Evolutionary conservation across 257 asterid genomes (phyloP).

Genomic region (Buddleja alternifolia): DNA sequence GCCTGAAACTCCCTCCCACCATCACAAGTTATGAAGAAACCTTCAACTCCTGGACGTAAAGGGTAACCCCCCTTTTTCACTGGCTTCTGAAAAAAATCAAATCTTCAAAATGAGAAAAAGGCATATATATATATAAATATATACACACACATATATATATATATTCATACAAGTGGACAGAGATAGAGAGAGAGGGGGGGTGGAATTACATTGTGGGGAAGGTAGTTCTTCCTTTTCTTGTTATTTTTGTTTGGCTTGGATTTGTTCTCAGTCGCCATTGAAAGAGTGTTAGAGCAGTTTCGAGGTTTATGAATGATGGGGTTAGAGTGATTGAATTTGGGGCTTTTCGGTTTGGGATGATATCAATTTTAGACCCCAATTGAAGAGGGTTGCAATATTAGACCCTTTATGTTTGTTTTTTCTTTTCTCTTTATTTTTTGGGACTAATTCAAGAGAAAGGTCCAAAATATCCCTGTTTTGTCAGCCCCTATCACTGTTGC

Average conservation of each 20-base stretch:
- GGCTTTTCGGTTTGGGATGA: neutral
- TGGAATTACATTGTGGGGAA: slow-evolving; percentile 63
- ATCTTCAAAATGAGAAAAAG: neutral
- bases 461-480: no score
- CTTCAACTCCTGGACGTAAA: slow-evolving; percentile 82
- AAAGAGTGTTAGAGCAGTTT: slow-evolving; percentile 1
- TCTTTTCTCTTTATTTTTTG: no score
- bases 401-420: no score
- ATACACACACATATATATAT: neutral
- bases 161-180: no score
- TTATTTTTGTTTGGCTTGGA: slow-evolving; percentile 44
- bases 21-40: slow-evolving; percentile 95
- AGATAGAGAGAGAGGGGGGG: neutral
- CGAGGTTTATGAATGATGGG: slow-evolving; percentile 26
- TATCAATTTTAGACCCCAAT: no score
- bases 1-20: slow-evolving; percentile 94
- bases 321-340: slow-evolving; percentile 8
- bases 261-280: slow-evolving; percentile 77
- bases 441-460: no score
- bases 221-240: slow-evolving; percentile 77
- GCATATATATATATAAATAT: neutral
- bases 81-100: slow-evolving; percentile 55
- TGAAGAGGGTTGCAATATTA: no score
- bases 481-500: no score
- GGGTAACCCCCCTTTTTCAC: slow-evolving; percentile 88